Base-by-base conservation (phyloP, 257 asterid species). In the Nicotiana tomentosiformis region DNA sequence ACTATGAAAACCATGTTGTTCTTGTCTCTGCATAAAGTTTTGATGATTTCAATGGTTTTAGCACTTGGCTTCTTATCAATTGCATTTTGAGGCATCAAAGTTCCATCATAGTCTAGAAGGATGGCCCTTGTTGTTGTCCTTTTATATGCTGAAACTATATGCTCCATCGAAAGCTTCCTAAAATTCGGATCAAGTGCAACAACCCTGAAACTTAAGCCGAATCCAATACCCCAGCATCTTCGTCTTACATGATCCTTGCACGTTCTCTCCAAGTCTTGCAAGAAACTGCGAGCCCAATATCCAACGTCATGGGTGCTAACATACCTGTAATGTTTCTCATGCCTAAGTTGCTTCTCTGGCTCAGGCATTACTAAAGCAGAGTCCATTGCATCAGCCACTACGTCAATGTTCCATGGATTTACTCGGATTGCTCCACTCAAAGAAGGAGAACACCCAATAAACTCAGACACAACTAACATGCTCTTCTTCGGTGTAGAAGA, bases 151-250 rank as follows among this genome's bases (percentile, higher is more conserved):
- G 98, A 93, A 84, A 93, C 96, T 77, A 94, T 94, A 76, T 93
- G 96, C 88, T 94, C 98, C 98, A 91, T 87, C 1, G 92, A 89
- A 83, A 94, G 86, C 85, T 94, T 94, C 83, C 97, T 86, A 85
- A 94, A 94, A 84, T 94, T 94, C 0, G 90, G 95, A 87, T 94
- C 98, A 8, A 94, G 93, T 0, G 98, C 93, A 33, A 94, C 97
- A 12, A 94, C 98, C 88, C 98, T 82, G 66, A 94, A 94, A 81
- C 97, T 89, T 53, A 94, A 86, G 67, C 98, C 98, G 15, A 94
- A 94, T 20, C 98, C 98, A 76, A 94, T 94, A 5, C 98, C 98
- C 98, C 98, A 94, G 82, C 97, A 94, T 84, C 98, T 93, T 20
- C 93, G 85, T 16, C 90, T 85, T 20, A 74, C 91, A 20, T 94